phyloP scores from a whole-genome alignment of 371 early-diverging fungal species.

The Basidiobolus meristosporus region DNA sequence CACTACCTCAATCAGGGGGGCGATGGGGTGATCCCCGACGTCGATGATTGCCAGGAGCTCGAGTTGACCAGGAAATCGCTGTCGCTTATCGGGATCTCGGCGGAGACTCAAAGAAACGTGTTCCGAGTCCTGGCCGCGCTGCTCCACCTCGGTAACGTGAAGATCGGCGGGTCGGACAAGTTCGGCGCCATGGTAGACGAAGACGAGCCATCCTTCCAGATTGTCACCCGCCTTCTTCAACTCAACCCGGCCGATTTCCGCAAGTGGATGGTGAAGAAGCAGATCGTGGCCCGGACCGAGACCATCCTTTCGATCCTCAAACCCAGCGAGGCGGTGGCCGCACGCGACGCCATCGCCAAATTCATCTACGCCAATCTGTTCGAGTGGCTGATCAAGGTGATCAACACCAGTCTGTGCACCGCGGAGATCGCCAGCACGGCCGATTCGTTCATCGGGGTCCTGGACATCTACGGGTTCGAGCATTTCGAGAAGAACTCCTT shows the following conservation, averaged over 20 bases:
- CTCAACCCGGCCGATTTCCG: constrained; percentile 53
- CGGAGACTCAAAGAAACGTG: constrained; percentile 69
- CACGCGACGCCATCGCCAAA: constrained; percentile 84
- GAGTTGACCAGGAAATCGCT: constrained; percentile 67
- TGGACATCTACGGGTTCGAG: constrained; percentile 94
- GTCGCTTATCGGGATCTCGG: constrained; percentile 65
- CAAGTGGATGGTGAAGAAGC: constrained; percentile 77
- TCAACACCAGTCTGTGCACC: constrained; percentile 46
- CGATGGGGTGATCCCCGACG: constrained; percentile 54
- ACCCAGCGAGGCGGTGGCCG: constrained; percentile 52
- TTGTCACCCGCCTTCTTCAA: constrained; percentile 47
- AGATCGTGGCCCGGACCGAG: constrained; percentile 71
- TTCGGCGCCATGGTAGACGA: constrained; percentile 38
- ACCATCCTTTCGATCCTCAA: constrained; percentile 62
- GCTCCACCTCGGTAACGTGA: constrained; percentile 83
- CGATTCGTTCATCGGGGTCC: constrained; percentile 77
- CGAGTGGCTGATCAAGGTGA: constrained; percentile 76
- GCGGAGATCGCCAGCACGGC: constrained; percentile 21
- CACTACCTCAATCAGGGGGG: constrained; percentile 78
- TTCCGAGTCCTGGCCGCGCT: constrained; percentile 80
- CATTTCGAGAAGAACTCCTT: constrained; percentile 96
- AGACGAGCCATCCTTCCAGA: constrained; percentile 40
- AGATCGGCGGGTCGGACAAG: constrained; percentile 49
- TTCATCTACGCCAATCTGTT: constrained; percentile 83
- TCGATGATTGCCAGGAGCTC: constrained; percentile 85